Base-by-base conservation (phyloP, 108 stramenopile genomes). In the Cyclotella choctawhatcheeana region DNA sequence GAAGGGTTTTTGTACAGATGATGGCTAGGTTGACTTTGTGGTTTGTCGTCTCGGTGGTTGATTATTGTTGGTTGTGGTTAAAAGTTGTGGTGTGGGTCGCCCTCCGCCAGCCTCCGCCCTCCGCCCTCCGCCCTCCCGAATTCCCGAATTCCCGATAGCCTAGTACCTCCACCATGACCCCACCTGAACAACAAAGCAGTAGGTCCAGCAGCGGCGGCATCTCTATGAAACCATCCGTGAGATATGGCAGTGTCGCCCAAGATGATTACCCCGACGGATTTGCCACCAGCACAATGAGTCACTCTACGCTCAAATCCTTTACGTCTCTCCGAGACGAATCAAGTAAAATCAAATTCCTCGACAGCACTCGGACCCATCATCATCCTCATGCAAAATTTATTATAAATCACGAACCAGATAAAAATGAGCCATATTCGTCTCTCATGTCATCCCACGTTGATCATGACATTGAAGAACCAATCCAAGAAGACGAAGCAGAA, bases 301-400 rank as follows among this genome's bases (percentile, higher is more conserved):
- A 58, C 33, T 58, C 56, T 32, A 31, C 18, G 56, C 24, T 67
- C 22, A 34, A 67, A 54, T 37, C 61, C 1, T 32, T 33, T 8
- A 30, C 29, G 40, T 37, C 60, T 6, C 60, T 61, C 18, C 1
- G 6, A 61, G 60, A 61, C 24, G 60, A 61, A 24, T 35, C 43
- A 20, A 61, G 60, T 43, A 25, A 26, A 24, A 40, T 61, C 37
- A 40, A 35, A 20, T 61, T 61, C 40, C 30, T 44, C 20, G 60
- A 61, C 17, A 61, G 43, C 43, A 61, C 60, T 12, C 60, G 60
- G 22, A 30, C 60, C 43, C 60, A 61, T 44, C 60, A 61, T 10
- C 60, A 61, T 43, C 40, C 43, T 4, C 40, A 61, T 30, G 18
- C 43, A 1, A 58, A 58, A 31, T 31, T 8, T n/a, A 14, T 6